Evolutionary conservation across 352 stramenopile species (phyloP), one percentile per base, ranked within the genome.

Genomic region (Pythium plurisporium): DNA sequence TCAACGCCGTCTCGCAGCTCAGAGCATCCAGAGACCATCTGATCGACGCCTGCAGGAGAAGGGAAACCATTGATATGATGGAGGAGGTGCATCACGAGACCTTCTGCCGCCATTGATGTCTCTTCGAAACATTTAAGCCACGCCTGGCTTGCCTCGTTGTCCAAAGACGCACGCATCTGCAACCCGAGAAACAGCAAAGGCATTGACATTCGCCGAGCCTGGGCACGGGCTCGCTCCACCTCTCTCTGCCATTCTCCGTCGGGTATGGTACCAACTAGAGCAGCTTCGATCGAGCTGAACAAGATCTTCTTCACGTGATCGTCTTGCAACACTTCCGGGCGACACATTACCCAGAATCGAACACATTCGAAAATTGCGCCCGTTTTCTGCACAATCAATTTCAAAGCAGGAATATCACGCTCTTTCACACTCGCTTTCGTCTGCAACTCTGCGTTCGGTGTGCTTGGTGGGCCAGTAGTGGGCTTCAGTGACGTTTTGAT

Each of bases 31-130:
- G 85, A 95, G 14, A 89, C 55, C 72, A 95, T 87, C 51, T 92
- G 81, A 60, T 95, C 85, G 1, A 95, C 81, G 1, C 85, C 85
- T 23, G 85, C 83, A 29, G 84, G 76, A 2, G 85, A 92, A 12
- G 85, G 85, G 40, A 92, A 95, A 0, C 83, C 83, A 44, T 95
- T 91, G 38, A 95, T 79, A 46, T 93, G 81, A 40, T 95, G 85
- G 29, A 95, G 64, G 44, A 95, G 72, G 37, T 95, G 85, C 78
- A 95, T 88, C 31, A 95, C 46, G 17, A 95, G 62, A 4, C 79
- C 85, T 59, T 95, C 82, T 0, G 85, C 85, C 9, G 82, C 82
- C 41, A 92, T 74, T 3, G 85, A 85, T 11, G 82, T 93, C 55
- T 95, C 85, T 65, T 91, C 79, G 62, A 95, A 95, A 36, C 65